These are phyloP conservation scores for Tuber microsphaerosporum DNA, from an alignment of 495 filamentous ascomycete genomes.

Conservation along the genomic window DNA sequence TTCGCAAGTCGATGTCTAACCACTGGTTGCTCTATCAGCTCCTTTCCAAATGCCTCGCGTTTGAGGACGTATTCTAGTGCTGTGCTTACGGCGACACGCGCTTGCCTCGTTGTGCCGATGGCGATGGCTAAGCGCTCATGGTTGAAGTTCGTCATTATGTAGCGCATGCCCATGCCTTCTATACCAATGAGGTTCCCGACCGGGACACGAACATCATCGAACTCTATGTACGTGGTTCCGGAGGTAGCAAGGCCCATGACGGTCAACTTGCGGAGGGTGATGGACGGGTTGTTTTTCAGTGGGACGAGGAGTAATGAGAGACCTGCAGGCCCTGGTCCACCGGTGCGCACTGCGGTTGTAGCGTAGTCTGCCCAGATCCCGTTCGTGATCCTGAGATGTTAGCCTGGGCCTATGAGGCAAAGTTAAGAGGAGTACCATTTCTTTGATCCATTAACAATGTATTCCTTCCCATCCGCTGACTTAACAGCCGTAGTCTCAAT, in stretches of 20 bases:
- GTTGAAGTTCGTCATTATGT: constrained; percentile 81
- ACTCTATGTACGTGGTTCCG: constrained; percentile 69
- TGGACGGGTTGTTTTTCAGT: constrained; percentile 55
- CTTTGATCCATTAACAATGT: constrained; percentile 67
- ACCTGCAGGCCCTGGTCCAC: constrained; percentile 52
- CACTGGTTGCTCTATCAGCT: constrained; percentile 65
- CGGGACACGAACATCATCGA: constrained; percentile 66
- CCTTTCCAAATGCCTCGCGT: constrained; percentile 68
- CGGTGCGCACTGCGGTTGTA: constrained; percentile 70
- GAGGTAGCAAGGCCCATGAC: constrained; percentile 55
- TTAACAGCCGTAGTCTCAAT: constrained; percentile 61
- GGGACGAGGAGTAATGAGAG: constrained; percentile 63
- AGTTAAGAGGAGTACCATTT: constrained; percentile 54
- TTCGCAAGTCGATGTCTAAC: constrained; percentile 66
- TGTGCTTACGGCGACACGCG: constrained; percentile 57
- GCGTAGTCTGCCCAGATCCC: constrained; percentile 67
- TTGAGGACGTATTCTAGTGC: constrained; percentile 64
- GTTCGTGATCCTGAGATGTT: constrained; percentile 58
- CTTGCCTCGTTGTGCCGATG: constrained; percentile 55
- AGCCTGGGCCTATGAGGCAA: background rate
- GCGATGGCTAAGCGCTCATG: constrained; percentile 65
- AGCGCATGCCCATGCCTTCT: constrained; percentile 65
- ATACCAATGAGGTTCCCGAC: constrained; percentile 61
- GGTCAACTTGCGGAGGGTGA: constrained; percentile 59
- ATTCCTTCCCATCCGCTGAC: constrained; percentile 57